Evolutionary conservation across 192 early-diverging fungal species (phyloP), one percentile per base, ranked within the genome.

Genomic region (Linnemannia hyalina): DNA sequence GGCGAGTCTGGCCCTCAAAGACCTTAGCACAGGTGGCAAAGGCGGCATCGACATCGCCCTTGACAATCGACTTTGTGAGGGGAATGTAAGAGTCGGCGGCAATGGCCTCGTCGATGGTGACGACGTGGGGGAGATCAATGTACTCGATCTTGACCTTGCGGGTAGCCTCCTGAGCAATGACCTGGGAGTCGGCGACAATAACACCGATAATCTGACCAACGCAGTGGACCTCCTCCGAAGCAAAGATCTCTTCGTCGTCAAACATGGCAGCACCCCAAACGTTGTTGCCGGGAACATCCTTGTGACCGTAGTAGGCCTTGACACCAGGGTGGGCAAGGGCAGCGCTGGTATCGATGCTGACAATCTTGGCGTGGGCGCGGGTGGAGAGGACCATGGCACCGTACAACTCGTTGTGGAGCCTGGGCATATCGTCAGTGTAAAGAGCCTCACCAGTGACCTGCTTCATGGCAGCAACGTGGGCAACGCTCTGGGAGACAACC

Each of bases 401-500:
- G 80, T 95, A 93, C 69, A 93, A 79, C 88, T 97, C 97, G 85
- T 91, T 93, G 26, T 89, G 78, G 9, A 93, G 60, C 44, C 84
- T 86, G 16, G 97, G 97, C 80, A 97, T 96, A 78, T 97, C 97
- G 88, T 97, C 96, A 6, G 93, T 80, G 82, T 97, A 97, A 40
- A 92, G 82, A 16, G 96, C 96, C 83, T 96, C 95, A 46, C 97
- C 96, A 26, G 96, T 97, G 36, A 92, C 92, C 78, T 97, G 97
- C 89, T 95, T 96, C 80, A 95, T 88, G 15, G 95, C 96, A 46
- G 95, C 91, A 55, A 94, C 70, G 80, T 97, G 96, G 23, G 93
- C 87, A n/a, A 95, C 88, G 40, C 85, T 82, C 84, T 76, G 80
- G 55, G 84, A 86, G 18, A 86, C 84, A 76, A 86, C 70, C 40